Evolutionary conservation across 2,329 filamentous ascomycete species (phyloP).

Genomic region (Calonectria crousiana): DNA sequence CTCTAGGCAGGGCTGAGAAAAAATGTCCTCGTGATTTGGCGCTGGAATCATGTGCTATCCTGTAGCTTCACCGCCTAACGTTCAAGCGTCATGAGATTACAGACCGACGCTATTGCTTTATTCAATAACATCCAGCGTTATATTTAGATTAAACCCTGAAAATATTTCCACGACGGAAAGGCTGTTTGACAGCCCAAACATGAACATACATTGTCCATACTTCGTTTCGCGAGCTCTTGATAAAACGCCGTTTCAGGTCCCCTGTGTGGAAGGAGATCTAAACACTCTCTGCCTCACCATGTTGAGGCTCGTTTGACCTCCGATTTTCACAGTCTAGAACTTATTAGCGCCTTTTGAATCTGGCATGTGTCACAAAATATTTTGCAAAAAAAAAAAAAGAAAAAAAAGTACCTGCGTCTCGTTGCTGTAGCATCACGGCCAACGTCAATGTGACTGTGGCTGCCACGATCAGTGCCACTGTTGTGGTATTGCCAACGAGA

Average conservation of each 20-base stretch:
- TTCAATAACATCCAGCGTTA: neutral
- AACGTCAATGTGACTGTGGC: neutral
- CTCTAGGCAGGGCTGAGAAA: neutral
- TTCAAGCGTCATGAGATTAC: neutral
- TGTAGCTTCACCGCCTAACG: neutral
- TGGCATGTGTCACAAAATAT: neutral
- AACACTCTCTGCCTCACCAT: neutral
- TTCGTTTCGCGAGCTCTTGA: neutral
- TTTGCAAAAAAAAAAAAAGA: neutral
- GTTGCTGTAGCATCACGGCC: neutral
- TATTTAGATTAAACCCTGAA: neutral
- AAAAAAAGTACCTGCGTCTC: conserved; percentile 3
- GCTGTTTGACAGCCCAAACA: neutral
- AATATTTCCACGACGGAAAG: neutral
- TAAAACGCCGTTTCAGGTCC: neutral
- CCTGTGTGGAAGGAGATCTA: neutral
- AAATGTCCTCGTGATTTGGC: neutral
- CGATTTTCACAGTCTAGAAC: neutral
- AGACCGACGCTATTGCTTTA: neutral
- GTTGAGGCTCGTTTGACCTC: neutral
- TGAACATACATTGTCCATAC: neutral
- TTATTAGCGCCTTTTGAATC: neutral
- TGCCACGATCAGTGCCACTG: neutral
- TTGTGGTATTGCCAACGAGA: neutral
- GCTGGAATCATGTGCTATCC: neutral